Percentiles rank a stretch among this genome's conserved stretches.
These are phyloP conservation scores for Stygiomarasmius scandens DNA, from an alignment of 1,284 basidiomycete genomes.

Conservation along the genomic window DNA sequence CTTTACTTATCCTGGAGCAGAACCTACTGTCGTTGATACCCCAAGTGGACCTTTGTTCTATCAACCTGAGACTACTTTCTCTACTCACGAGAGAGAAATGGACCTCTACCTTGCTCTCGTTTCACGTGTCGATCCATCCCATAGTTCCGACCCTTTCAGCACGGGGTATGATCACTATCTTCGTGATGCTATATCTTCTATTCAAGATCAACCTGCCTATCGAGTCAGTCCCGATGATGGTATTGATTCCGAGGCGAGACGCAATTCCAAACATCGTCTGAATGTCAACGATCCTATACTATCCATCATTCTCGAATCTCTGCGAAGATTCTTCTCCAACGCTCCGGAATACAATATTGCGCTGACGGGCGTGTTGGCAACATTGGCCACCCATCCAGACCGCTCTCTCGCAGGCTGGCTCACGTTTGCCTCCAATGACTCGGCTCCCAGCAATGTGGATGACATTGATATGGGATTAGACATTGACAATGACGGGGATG, in stretches of 20 bases:
- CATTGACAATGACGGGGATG: slow-evolving; percentile 61
- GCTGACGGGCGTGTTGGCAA: slow-evolving; percentile 80
- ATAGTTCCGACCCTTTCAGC: slow-evolving; percentile 75
- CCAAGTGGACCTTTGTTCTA: slow-evolving; percentile 41
- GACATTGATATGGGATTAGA: slow-evolving; percentile 23
- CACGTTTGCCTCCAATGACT: slow-evolving; percentile 58
- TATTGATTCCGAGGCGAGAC: slow-evolving; percentile 40
- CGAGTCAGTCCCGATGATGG: slow-evolving; percentile 41
- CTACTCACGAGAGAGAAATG: slow-evolving; percentile 82
- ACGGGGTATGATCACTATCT: slow-evolving; percentile 88
- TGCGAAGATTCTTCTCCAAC: slow-evolving; percentile 84
- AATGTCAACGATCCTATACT: slow-evolving; percentile 80
- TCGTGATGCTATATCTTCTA: slow-evolving; percentile 72
- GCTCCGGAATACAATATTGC: slow-evolving; percentile 88
- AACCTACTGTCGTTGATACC: slow-evolving; percentile 24
- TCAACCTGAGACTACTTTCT: slow-evolving; percentile 71
- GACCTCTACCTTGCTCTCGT: slow-evolving; percentile 81
- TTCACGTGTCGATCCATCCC: slow-evolving; percentile 77
- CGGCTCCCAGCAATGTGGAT: slow-evolving; percentile 21
- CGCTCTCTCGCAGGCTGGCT: slow-evolving; percentile 90
- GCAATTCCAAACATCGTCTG: slow-evolving; percentile 68
- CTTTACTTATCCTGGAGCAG: slow-evolving; percentile 65
- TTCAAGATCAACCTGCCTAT: slow-evolving; percentile 67
- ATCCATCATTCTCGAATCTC: slow-evolving; percentile 67
- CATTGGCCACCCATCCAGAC: slow-evolving; percentile 81